phyloP scores from a whole-genome alignment of 1,284 basidiomycete genomes.

The Boletus subluridellus region DNA sequence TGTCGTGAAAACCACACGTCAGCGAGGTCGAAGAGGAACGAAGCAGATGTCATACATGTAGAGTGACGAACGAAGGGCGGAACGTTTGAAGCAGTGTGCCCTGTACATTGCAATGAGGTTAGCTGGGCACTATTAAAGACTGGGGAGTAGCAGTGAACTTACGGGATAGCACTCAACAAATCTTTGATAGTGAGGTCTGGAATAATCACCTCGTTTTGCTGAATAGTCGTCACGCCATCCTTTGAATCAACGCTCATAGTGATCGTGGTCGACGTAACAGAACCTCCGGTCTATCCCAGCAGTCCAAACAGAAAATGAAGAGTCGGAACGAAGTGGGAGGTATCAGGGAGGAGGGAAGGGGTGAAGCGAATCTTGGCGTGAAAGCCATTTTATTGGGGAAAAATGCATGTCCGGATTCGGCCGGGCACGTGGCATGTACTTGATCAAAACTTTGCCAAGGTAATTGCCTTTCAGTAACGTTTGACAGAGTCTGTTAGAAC shows the following conservation, averaged over 20 bases:
- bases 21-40: conserved; percentile 23
- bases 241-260: conserved; percentile 23
- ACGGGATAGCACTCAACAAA: conserved; percentile 87
- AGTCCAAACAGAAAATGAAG: conserved; percentile 2
- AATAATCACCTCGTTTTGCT: conserved; percentile 65
- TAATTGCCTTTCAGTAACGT: no score
- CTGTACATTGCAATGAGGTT: conserved; percentile 38
- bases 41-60: conserved; percentile 58
- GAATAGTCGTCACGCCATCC: conserved; percentile 37
- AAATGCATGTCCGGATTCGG: conserved; percentile 19
- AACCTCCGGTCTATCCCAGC: conserved; percentile 6
- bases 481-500: no score
- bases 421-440: conserved; percentile 27
- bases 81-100: conserved; percentile 90
- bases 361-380: neutral
- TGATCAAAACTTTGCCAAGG: neutral
- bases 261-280: conserved; percentile 12
- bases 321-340: neutral
- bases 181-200: conserved; percentile 86
- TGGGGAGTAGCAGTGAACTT: conserved; percentile 29
- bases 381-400: conserved; percentile 26
- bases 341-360: neutral
- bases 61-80: conserved; percentile 75
- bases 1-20: conserved; percentile 31
- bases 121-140: neutral